Percentiles rank a stretch among this genome's conserved stretches.
phyloP scores from a whole-genome alignment of 169 alveolate species.

The Sarcocystis neurona region DNA sequence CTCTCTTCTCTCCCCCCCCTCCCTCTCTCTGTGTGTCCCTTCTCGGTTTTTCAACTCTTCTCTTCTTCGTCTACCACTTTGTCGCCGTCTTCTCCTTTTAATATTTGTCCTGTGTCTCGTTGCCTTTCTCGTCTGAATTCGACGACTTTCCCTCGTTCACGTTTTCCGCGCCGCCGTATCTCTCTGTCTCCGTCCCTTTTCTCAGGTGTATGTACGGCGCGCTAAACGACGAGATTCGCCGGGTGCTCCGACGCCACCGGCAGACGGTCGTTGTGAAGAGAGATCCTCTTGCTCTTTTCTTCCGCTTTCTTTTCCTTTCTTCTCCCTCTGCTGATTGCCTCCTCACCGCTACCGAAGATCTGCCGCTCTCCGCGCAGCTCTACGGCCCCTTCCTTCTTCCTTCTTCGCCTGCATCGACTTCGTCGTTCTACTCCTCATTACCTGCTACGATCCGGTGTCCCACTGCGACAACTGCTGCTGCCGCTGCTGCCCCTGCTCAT shows the following conservation, averaged over 20 bases:
- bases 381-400: background rate
- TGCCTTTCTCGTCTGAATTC: no score
- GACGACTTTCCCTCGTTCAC: no score
- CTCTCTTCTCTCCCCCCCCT: background rate
- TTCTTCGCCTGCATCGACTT: background rate
- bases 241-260: background rate
- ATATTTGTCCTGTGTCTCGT: no score
- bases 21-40: background rate
- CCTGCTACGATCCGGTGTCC: background rate
- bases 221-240: constrained; percentile 1
- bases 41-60: background rate
- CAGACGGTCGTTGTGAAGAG: background rate
- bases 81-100: no score
- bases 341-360: constrained; percentile 2
- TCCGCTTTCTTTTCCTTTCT: background rate
- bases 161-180: no score
- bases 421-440: background rate
- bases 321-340: background rate
- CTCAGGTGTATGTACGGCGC: constrained; percentile 43
- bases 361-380: background rate
- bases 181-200: background rate
- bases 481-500: background rate
- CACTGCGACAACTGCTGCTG: background rate
- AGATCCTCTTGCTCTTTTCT: background rate
- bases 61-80: no score